Evolutionary conservation across 2,329 filamentous ascomycete species (phyloP).

Genomic region (Huntiella bhutanensis): DNA sequence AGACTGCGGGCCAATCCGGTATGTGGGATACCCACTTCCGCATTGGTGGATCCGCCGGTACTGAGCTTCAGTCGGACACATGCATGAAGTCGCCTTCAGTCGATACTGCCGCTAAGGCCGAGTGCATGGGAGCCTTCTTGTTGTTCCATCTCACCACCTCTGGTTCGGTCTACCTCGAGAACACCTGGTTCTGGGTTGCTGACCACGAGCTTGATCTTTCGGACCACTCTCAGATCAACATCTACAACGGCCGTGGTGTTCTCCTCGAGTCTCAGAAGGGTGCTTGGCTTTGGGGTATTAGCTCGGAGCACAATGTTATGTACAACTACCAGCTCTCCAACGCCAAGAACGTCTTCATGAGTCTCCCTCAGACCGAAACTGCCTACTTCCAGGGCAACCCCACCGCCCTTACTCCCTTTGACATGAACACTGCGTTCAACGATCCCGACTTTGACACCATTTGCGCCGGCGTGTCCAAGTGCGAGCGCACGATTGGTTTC

Average conservation of each 20-base stretch:
- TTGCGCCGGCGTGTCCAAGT: conserved; percentile 28
- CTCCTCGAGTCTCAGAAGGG: conserved; percentile 56
- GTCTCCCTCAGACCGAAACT: conserved; percentile 74
- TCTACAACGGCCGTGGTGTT: conserved; percentile 77
- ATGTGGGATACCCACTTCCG: conserved; percentile 97
- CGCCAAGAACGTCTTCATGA: conserved; percentile 65
- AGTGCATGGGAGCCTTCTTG: conserved; percentile 58
- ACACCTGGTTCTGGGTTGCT: conserved; percentile 77
- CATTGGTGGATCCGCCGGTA: conserved; percentile 72
- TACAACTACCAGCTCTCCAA: conserved; percentile 76
- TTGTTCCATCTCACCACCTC: conserved; percentile 44
- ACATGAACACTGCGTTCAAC: conserved; percentile 32
- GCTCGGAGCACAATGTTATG: conserved; percentile 44
- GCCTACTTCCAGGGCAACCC: conserved; percentile 78
- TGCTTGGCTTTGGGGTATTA: conserved; percentile 65
- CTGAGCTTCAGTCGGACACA: conserved; percentile 57
- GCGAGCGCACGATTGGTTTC: conserved; percentile 61
- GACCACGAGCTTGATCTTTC: conserved; percentile 71
- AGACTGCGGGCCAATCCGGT: conserved; percentile 48
- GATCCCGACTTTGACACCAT: conserved; percentile 50
- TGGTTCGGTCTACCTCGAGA: conserved; percentile 63
- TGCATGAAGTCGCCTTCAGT: conserved; percentile 59
- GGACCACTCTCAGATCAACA: conserved; percentile 60
- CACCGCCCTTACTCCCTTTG: conserved; percentile 47
- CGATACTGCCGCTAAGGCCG: conserved; percentile 39